Percentiles rank a stretch among this genome's conserved stretches.
These are phyloP conservation scores for Suhomyces yuchorum DNA, from an alignment of 1,139 yeast species.

Conservation along the genomic window DNA sequence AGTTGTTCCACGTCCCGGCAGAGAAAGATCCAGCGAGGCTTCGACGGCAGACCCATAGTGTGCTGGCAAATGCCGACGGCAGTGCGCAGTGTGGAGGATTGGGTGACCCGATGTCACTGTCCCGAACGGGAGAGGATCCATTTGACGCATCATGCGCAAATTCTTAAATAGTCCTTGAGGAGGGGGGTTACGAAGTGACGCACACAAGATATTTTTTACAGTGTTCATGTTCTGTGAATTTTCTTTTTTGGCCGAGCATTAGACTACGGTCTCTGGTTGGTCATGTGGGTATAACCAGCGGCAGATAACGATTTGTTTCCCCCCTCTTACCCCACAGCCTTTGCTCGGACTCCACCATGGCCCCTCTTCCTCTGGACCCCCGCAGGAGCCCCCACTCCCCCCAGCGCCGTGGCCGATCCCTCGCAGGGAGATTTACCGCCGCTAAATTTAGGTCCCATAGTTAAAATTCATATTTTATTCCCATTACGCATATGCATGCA, in stretches of 20 bases:
- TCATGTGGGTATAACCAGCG: not conserved
- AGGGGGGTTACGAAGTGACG: not conserved
- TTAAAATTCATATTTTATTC: not conserved
- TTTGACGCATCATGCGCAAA: conserved; percentile 8
- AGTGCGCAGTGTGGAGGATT: not conserved
- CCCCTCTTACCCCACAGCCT: not conserved
- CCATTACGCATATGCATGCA: conserved; percentile 3
- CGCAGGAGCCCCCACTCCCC: not conserved
- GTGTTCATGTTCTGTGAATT: not conserved
- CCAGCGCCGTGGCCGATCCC: not conserved
- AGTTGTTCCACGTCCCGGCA: not conserved
- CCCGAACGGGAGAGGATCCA: not conserved
- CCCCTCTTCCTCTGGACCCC: not conserved
- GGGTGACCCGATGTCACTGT: not conserved
- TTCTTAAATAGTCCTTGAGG: not conserved
- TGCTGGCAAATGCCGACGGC: not conserved
- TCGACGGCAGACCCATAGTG: not conserved
- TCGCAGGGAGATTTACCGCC: not conserved
- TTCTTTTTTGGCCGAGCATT: not conserved
- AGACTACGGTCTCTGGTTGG: not conserved
- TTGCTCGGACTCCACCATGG: no score
- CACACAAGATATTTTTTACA: not conserved
- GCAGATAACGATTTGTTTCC: not conserved
- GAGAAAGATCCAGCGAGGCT: not conserved
- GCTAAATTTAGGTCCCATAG: not conserved